Evolutionary conservation across 1,284 basidiomycete species (phyloP).

Genomic region (Lentinula novae-zelandiae): DNA sequence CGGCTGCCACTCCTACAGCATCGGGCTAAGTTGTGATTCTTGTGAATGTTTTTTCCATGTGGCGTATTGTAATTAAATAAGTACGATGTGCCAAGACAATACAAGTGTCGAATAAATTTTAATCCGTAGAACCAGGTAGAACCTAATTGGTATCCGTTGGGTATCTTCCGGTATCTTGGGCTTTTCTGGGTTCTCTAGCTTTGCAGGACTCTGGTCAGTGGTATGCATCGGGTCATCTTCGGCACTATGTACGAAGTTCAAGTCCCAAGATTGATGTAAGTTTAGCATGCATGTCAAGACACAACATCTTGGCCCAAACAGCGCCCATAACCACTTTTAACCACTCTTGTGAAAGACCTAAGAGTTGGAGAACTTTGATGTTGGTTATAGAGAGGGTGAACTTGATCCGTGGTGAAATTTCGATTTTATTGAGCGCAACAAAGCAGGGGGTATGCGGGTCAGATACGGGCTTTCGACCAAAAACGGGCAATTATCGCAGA

Average conservation of each 20-base stretch:
- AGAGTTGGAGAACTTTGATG: no score
- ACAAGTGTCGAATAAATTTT: no score
- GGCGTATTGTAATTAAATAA: no score
- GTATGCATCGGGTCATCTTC: no score
- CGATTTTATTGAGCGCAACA: background rate
- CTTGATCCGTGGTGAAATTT: background rate
- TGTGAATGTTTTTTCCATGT: background rate
- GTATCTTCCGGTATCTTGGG: no score
- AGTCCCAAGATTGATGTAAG: background rate
- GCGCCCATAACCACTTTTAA: background rate
- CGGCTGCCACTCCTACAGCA: slow-evolving; percentile 26
- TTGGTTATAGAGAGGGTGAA: no score
- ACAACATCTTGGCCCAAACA: background rate
- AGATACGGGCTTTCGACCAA: background rate
- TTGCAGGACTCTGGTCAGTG: no score
- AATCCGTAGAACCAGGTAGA: background rate
- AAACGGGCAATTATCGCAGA: background rate
- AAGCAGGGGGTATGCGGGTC: background rate
- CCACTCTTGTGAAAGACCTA: no score
- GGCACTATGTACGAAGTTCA: no score
- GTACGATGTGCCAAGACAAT: no score
- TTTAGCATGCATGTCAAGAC: background rate
- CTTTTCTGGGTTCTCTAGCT: background rate
- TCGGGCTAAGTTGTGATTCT: background rate
- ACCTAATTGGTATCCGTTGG: no score